Percentiles rank a stretch among this genome's conserved stretches.
phyloP scores from a whole-genome alignment of 208 protist genomes.

The Wallacemonas sp. region DNA sequence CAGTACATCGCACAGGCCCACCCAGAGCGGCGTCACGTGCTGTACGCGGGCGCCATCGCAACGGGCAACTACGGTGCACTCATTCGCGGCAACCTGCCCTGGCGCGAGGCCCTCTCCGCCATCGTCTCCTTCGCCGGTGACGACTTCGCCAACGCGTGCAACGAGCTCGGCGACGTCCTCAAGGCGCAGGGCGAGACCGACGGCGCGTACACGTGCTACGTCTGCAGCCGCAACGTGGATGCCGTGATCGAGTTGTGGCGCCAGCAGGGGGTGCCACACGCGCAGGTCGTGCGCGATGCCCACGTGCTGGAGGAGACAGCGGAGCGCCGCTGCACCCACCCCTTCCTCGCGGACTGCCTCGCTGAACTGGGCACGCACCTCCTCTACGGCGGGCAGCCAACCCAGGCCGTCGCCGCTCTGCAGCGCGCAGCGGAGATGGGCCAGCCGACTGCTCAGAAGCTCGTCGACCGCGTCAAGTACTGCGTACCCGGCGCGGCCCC shows the following conservation, averaged over 20 bases:
- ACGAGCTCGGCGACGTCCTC: conserved; percentile 57
- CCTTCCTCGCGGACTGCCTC: conserved; percentile 60
- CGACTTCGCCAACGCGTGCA: conserved; percentile 65
- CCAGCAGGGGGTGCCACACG: conserved; percentile 36
- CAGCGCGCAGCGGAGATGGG: conserved; percentile 63
- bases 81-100: conserved; percentile 47
- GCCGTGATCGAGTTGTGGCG: conserved; percentile 64
- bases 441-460: conserved; percentile 43
- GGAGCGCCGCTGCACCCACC: conserved; percentile 35
- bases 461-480: conserved; percentile 71
- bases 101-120: conserved; percentile 73
- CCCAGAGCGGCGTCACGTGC: conserved; percentile 61
- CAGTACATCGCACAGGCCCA: conserved; percentile 29
- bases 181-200: conserved; percentile 51
- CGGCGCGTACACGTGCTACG: conserved; percentile 73
- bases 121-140: conserved; percentile 75
- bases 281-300: conserved; percentile 57
- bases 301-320: conserved; percentile 72
- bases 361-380: conserved; percentile 54
- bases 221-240: conserved; percentile 77
- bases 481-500: conserved; percentile 31
- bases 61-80: conserved; percentile 60
- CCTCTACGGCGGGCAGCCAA: conserved; percentile 38
- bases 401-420: conserved; percentile 51
- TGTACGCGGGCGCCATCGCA: conserved; percentile 68